Evolutionary conservation across 2,329 filamentous ascomycete species (phyloP).

Genomic region (Dothideomycetidae sp.): DNA sequence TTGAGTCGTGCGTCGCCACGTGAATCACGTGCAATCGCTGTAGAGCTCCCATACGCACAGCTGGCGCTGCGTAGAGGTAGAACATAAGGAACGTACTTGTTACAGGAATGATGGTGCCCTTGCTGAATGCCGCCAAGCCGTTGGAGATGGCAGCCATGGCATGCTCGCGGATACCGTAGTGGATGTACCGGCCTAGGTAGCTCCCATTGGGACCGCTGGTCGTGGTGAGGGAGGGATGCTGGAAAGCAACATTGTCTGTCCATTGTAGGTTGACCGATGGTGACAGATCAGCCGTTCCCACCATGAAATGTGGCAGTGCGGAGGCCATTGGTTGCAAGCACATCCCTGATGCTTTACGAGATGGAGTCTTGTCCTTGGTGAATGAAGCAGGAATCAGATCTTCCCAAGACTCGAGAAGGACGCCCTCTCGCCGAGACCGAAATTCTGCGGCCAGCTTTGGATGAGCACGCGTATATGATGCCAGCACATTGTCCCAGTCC

Average conservation of each 20-base stretch:
- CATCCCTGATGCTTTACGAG: slow-evolving; percentile 36
- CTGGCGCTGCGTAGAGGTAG: slow-evolving; percentile 44
- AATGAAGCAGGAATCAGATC: slow-evolving; percentile 35
- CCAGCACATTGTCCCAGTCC: slow-evolving; percentile 36
- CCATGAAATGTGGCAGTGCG: slow-evolving; percentile 22
- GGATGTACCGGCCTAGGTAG: slow-evolving; percentile 38
- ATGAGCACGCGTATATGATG: slow-evolving; percentile 30
- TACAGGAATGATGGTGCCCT: slow-evolving; percentile 42
- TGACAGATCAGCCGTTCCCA: slow-evolving; percentile 25
- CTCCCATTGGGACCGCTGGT: slow-evolving; percentile 39
- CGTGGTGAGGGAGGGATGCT: slow-evolving; percentile 24
- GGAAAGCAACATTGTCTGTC: slow-evolving; percentile 37
- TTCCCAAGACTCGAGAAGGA: slow-evolving; percentile 34
- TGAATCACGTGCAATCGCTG: slow-evolving; percentile 43
- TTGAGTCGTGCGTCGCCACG: slow-evolving; percentile 46
- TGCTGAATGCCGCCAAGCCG: slow-evolving; percentile 44
- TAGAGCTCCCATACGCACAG: slow-evolving; percentile 46
- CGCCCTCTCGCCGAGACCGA: slow-evolving; percentile 33
- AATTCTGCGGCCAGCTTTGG: slow-evolving; percentile 40
- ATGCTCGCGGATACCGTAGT: slow-evolving; percentile 25
- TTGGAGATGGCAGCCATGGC: slow-evolving; percentile 31
- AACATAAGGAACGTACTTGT: slow-evolving; percentile 52
- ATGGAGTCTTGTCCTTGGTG: slow-evolving; percentile 34
- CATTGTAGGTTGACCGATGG: slow-evolving; percentile 26
- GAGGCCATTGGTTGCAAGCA: slow-evolving; percentile 26